Evolutionary conservation across 768 basidiomycete species (phyloP), one percentile per base, ranked within the genome.

Genomic region (Russula abietina): DNA sequence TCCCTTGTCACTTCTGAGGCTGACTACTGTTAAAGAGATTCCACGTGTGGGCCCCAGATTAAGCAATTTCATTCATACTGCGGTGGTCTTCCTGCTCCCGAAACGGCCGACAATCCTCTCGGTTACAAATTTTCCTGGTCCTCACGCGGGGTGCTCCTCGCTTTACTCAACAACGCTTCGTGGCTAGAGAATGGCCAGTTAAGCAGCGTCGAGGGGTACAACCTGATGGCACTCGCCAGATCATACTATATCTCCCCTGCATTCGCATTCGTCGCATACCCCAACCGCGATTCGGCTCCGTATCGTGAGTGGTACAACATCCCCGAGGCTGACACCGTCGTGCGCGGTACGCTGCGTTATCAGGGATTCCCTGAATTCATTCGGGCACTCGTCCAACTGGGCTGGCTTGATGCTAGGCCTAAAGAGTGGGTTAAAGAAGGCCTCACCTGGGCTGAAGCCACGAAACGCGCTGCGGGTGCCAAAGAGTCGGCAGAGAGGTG

Each of bases 41-140:
- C 16, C 38, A 64, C 39, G 14, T 14, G 36, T 38, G 8, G 12
- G 32, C 8, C 54, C 7, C 65, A 92, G 90, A 80, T 96, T 76
- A 94, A 91, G 71, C 78, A 89, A 68, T 98, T 98, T 83, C 76
- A 89, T 59, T 94, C 91, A 0, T 97, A 93, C 82, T 98, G 96
- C 67, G 94, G 95, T 71, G 96, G 96, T 62, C 88, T 98, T 53
- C 94, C 95, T 53, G 92, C 94, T 0, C 91, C 93, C 8, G 88
- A 92, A 69, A 88, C 88, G 71, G 84, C 93, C 4, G 86, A 87
- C 71, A 99, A 98, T 78, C 94, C 97, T 2, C 87, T 98, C 60
- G 96, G 96, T 12, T 99, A 98, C 85, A 98, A 98, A 75, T 98
- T 99, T 79, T 97, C 93, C 41, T 98, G 97, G 97, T 96, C 93